These are phyloP conservation scores for Globisporangium lucens DNA, from an alignment of 352 stramenopile genomes.

Conservation along the genomic window DNA sequence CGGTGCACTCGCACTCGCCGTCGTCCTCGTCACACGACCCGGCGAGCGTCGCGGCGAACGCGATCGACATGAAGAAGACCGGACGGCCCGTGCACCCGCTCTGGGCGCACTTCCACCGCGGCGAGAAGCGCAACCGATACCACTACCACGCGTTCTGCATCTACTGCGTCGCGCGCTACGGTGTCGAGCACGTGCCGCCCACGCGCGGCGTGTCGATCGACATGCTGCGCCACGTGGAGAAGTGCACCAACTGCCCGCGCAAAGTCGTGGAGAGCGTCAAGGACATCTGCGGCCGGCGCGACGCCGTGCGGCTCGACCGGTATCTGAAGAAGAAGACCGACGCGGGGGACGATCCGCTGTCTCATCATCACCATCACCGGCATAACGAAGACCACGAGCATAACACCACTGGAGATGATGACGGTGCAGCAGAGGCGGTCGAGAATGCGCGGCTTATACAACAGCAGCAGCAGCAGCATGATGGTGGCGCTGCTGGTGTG, in stretches of 20 bases:
- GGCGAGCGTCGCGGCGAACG: conserved; percentile 1
- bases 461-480: conserved; percentile 1
- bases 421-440: neutral
- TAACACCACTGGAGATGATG: neutral
- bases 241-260: conserved; percentile 63
- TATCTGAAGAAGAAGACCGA: conserved; percentile 31
- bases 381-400: conserved; percentile 11
- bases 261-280: conserved; percentile 62
- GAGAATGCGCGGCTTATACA: neutral
- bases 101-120: conserved; percentile 80
- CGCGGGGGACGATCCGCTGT: conserved; percentile 13
- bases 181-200: conserved; percentile 45
- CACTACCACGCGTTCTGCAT: conserved; percentile 84
- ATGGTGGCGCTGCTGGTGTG: neutral
- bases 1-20: neutral
- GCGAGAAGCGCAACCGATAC: conserved; percentile 83
- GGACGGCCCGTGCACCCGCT: conserved; percentile 71
- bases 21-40: neutral
- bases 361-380: neutral
- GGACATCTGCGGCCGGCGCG: conserved; percentile 48
- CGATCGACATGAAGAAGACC: conserved; percentile 47
- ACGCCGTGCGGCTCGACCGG: conserved; percentile 37
- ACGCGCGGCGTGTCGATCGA: conserved; percentile 78
- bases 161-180: conserved; percentile 69
- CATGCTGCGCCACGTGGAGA: conserved; percentile 80